Evolutionary conservation across 2,329 filamentous ascomycete species (phyloP).

Genomic region (Zymoseptoria passerinii): DNA sequence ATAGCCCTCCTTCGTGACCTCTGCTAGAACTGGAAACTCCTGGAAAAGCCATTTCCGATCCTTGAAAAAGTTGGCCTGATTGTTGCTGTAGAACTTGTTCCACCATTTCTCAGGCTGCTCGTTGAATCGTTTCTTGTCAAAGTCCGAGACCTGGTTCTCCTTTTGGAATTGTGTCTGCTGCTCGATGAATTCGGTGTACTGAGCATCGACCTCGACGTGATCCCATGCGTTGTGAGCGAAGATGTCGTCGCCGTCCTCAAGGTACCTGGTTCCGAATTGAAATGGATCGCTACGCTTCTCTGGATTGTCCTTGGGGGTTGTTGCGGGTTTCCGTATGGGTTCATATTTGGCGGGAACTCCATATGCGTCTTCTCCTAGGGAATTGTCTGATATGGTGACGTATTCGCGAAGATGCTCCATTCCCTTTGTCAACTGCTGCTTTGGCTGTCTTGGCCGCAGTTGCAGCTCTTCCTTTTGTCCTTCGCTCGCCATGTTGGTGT

Average conservation of each 20-base stretch:
- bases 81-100: slow-evolving; percentile 98
- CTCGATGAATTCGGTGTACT: slow-evolving; percentile 78
- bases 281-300: slow-evolving; percentile 87
- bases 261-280: slow-evolving; percentile 82
- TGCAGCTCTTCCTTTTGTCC: slow-evolving; percentile 8
- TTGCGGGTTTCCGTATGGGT: slow-evolving; percentile 37
- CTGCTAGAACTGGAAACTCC: slow-evolving; percentile 82
- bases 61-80: slow-evolving; percentile 96
- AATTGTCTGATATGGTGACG: slow-evolving; percentile 36
- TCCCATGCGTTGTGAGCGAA: slow-evolving; percentile 99
- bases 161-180: slow-evolving; percentile 79
- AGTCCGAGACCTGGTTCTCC: slow-evolving; percentile 78
- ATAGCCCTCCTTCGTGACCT: slow-evolving; percentile 62
- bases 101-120: slow-evolving; percentile 88
- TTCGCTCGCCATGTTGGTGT: slow-evolving; percentile 11
- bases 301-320: slow-evolving; percentile 65
- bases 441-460: slow-evolving; percentile 23
- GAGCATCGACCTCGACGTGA: slow-evolving; percentile 85
- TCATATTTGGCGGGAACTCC: slow-evolving; percentile 42
- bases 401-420: slow-evolving; percentile 47
- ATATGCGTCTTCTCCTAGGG: slow-evolving; percentile 37
- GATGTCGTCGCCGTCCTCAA: slow-evolving; percentile 77
- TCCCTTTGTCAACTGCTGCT: slow-evolving; percentile 42
- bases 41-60: slow-evolving; percentile 94
- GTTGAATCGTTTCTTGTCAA: slow-evolving; percentile 88